phyloP scores from a whole-genome alignment of 257 asterid species.

The Leptodermis oblonga region DNA sequence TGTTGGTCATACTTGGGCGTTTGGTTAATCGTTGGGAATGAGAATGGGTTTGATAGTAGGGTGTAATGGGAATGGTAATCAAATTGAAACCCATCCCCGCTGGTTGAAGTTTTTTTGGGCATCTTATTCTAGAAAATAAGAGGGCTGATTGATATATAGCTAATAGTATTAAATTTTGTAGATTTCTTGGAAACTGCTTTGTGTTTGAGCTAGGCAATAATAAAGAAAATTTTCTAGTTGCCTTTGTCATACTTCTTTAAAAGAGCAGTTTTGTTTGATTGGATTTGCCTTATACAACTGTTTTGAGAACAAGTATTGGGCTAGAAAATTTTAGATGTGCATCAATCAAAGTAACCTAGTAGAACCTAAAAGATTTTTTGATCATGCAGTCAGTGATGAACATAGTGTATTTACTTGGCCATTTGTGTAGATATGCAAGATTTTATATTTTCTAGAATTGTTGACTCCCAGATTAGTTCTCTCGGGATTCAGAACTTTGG shows the following conservation, averaged over 20 bases:
- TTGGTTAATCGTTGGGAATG: no score
- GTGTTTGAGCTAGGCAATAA: background rate
- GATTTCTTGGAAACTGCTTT: background rate
- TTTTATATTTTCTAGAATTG: background rate
- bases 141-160: no score
- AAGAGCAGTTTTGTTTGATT: slow-evolving; percentile 1
- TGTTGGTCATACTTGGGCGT: background rate
- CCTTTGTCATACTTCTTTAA: background rate
- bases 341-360: background rate
- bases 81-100: no score
- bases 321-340: slow-evolving; percentile 6
- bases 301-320: background rate
- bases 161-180: no score
- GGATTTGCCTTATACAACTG: background rate
- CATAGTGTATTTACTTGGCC: background rate
- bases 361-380: background rate
- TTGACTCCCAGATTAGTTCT: background rate
- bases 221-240: background rate
- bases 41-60: no score
- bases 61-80: no score
- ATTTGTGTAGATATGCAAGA: background rate
- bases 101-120: no score
- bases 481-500: background rate
- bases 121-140: no score
- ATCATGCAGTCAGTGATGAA: background rate